Evolutionary conservation across 2,329 filamentous ascomycete species (phyloP).

Genomic region (Colletotrichum sp.): DNA sequence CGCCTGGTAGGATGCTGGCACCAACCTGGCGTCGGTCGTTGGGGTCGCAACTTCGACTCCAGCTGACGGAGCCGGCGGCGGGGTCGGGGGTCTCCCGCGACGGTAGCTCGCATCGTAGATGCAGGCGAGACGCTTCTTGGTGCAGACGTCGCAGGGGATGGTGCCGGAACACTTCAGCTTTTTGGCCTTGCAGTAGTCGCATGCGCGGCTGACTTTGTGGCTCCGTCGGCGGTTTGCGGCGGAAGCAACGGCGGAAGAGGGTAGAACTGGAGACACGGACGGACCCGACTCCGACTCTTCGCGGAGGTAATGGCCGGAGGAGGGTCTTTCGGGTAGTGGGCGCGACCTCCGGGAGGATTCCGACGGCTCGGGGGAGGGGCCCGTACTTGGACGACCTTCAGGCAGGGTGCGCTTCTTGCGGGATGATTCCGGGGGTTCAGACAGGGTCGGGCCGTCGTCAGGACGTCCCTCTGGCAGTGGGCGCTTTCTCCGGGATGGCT

Average conservation of each 20-base stretch:
- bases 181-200: conserved; percentile 42
- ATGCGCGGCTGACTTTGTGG: conserved; percentile 41
- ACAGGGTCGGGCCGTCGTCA: not conserved
- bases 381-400: not conserved
- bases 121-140: conserved; percentile 31
- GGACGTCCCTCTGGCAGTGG: not conserved
- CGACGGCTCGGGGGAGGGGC: not conserved
- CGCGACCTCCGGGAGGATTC: not conserved
- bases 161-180: conserved; percentile 43
- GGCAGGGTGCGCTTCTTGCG: not conserved
- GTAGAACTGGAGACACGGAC: not conserved
- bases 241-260: not conserved
- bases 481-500: not conserved
- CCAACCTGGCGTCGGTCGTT: not conserved
- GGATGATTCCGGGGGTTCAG: not conserved
- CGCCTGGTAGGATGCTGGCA: not conserved
- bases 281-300: not conserved
- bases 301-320: not conserved
- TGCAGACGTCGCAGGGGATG: conserved; percentile 37
- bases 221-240: conserved; percentile 8
- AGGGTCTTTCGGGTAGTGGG: not conserved
- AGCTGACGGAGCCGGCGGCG: conserved; percentile 24
- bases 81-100: conserved; percentile 41
- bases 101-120: conserved; percentile 40
- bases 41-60: not conserved